Evolutionary conservation across 2,329 filamentous ascomycete genomes (phyloP), one percentile per base, ranked within the genome.

Genomic region (Chaetothyriales sp.): DNA sequence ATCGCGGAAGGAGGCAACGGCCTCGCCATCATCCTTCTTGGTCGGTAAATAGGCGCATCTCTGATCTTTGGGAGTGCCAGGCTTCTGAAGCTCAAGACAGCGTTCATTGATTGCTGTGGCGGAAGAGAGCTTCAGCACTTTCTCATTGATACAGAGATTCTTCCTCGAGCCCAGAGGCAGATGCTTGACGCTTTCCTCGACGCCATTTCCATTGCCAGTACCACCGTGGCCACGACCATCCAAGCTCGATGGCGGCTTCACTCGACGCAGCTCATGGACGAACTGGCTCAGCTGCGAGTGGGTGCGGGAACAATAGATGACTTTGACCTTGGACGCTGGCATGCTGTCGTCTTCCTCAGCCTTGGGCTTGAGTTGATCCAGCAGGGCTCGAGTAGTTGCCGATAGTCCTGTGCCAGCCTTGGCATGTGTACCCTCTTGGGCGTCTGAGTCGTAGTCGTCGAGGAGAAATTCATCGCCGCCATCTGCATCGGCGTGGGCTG

Each of bases 281-380:
- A 95, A 94, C 64, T 95, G 89, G 1, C 85, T 84, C 13, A 95
- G 70, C 63, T 95, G 89, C 2, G 89, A 95, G 66, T 95, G 89
- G 1, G 89, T 95, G 63, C 89, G 79, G 6, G 89, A 95, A 51
- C 89, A 92, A 69, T 90, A 95, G 67, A 86, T 94, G 49, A 95
- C 86, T 74, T 90, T 94, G 48, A 85, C 73, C 57, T 84, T 81
- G 51, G 87, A 80, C 10, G 78, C 73, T 13, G 33, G 15, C 7
- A 28, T 25, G 20, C 8, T 29, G 6, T 75, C 66, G 40, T 78
- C 72, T n/a, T 73, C 67, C 7, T 77, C 70, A 6, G 73, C 69
- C 15, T 65, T 60, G 50, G 52, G 49, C 19, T 57, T 62, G 29
- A 83, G 76, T 58, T 79, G 82, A 51, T 84, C 77, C 68, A 95